Base-by-base conservation (phyloP, 345 rosid species). In the Dipteronia sinensis region DNA sequence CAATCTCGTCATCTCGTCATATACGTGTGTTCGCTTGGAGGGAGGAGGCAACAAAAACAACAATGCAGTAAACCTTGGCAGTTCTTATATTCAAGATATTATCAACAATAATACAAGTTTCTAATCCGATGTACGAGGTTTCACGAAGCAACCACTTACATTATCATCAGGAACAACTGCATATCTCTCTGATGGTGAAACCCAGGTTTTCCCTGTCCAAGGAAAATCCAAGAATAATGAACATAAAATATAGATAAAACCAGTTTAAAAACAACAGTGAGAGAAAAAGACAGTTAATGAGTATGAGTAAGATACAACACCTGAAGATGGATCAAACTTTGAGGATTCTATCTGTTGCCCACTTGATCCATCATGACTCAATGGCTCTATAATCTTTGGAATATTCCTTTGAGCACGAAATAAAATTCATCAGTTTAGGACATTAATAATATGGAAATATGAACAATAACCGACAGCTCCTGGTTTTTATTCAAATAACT, bases 141-240 rank as follows among this genome's bases (percentile, higher is more conserved):
- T 42, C 19, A 3, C 34, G 44, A 71, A 69, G 63, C 53, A 55
- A 19, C 3, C 55, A 80, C 97, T 89, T 78, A 92, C 99, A 12
- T 86, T 84, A 88, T 96, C 98, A 72, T 86, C 88, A 27, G 98
- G 98, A 85, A 92, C 99, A 80, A 94, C 88, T 0, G 98, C 97
- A 85, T 96, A 96, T 92, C 97, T 87, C 85, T 90, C 98, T 1
- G 94, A 77, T 44, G 89, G 97, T 15, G 97, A 88, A 62, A 96
- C 89, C 98, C 97, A 94, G 81, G 81, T 82, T 88, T 91, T 94
- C 65, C 98, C 98, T 94, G 90, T 76, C 47, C 71, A 84, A 19
- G 20, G 8, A 44, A 31, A 66, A 72, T 64, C 31, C 16, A 73
- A 38, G 16, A 59, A 46, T 16, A 46, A 55, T 40, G 62, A 77